A percentile compares a stretch with the other conserved stretches of the same genome.
These are phyloP conservation scores for Amborella trichopoda DNA, from an alignment of 164 flowering plant species.

Conservation along the genomic window DNA sequence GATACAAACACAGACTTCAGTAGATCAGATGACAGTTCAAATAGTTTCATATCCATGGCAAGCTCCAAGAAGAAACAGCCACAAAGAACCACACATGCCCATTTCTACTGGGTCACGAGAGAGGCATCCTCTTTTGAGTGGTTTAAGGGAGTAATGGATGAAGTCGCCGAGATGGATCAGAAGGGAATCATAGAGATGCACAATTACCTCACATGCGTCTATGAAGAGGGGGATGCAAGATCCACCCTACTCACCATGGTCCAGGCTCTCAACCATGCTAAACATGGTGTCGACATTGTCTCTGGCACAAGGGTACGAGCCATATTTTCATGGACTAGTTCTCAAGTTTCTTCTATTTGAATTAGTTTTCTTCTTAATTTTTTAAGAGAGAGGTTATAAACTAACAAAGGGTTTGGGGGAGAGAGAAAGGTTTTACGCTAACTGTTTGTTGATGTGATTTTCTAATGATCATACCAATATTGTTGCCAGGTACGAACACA, in stretches of 20 bases:
- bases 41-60: constrained; percentile 44
- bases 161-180: constrained; percentile 49
- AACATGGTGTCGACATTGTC: constrained; percentile 88
- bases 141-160: constrained; percentile 97
- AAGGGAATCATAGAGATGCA: constrained; percentile 94
- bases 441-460: no score
- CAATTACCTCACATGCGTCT: constrained; percentile 90
- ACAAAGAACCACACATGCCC: constrained; percentile 53
- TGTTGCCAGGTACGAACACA: constrained; percentile 88
- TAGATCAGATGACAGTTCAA: constrained; percentile 57
- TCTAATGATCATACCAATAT: no score
- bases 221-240: constrained; percentile 97
- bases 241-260: constrained; percentile 91
- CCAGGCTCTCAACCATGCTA: constrained; percentile 96
- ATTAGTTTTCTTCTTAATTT: no score
- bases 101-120: constrained; percentile 98
- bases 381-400: no score
- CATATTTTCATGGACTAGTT: no score
- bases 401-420: no score
- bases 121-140: constrained; percentile 95
- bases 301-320: constrained; percentile 78
- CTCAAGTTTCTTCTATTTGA: not conserved
- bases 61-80: constrained; percentile 34
- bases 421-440: no score
- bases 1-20: constrained; percentile 62